Evolutionary conservation across 352 stramenopile species (phyloP).

Genomic region (Phytopythium mirpurense): DNA sequence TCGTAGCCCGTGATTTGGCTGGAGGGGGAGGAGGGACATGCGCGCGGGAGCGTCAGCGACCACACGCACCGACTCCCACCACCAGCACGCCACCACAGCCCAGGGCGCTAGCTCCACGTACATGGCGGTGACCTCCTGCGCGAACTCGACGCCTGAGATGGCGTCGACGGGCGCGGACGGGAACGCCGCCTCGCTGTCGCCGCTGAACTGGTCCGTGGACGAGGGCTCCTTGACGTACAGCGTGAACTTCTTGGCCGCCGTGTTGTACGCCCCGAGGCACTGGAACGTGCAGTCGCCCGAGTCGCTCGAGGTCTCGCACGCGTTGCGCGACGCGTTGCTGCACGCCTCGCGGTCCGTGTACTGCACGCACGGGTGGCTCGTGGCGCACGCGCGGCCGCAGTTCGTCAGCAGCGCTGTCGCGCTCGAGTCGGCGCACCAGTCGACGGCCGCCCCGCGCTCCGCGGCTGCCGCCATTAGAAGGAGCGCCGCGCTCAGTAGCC

Average conservation of each 20-base stretch:
- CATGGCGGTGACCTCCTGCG: slow-evolving; percentile 41
- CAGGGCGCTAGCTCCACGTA: too few species aligned
- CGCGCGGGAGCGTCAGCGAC: background rate
- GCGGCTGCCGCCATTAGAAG: background rate
- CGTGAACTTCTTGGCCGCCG: slow-evolving; percentile 37
- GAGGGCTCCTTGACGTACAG: slow-evolving; percentile 66
- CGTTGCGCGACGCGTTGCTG: slow-evolving; percentile 40
- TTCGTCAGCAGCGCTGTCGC: slow-evolving; percentile 36
- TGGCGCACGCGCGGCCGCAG: slow-evolving; percentile 32
- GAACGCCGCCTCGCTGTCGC: slow-evolving; percentile 23
- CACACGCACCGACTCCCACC: too few species aligned
- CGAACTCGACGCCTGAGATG: slow-evolving; percentile 33
- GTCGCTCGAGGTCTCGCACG: slow-evolving; percentile 25
- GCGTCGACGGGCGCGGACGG: slow-evolving; percentile 46
- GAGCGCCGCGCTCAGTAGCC: background rate
- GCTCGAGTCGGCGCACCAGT: slow-evolving; percentile 42
- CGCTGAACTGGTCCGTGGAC: slow-evolving; percentile 35
- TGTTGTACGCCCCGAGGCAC: slow-evolving; percentile 59
- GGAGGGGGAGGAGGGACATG: slow-evolving; percentile 6
- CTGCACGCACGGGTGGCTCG: slow-evolving; percentile 54
- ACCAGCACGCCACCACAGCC: too few species aligned
- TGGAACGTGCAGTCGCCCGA: slow-evolving; percentile 48
- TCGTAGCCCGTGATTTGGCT: slow-evolving; percentile 77
- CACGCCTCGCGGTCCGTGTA: slow-evolving; percentile 41
- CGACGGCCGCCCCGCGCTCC: slow-evolving; percentile 12